phyloP scores from a whole-genome alignment of 257 asterid species.

The Solanum rostratum region DNA sequence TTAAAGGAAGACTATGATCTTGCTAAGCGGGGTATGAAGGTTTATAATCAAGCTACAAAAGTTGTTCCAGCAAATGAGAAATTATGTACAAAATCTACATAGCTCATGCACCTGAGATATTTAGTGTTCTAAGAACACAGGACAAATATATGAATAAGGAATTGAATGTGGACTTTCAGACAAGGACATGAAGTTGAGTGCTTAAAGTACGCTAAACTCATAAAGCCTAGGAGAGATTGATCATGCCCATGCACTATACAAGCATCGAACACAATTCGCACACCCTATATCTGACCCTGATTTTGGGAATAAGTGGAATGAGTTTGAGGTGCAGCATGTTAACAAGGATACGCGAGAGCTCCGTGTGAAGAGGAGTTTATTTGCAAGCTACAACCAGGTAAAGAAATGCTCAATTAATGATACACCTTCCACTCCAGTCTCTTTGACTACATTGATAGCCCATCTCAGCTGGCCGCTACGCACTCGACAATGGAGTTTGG shows the following conservation, averaged over 20 bases:
- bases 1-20: slow-evolving; percentile 88
- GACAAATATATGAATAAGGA: slow-evolving; percentile 92
- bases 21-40: slow-evolving; percentile 86
- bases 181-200: slow-evolving; percentile 74
- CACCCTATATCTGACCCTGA: slow-evolving; percentile 80
- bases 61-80: no score
- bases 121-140: slow-evolving; percentile 76
- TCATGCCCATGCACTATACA: slow-evolving; percentile 56
- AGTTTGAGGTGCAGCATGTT: slow-evolving; percentile 87
- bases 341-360: no score
- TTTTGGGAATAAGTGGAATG: slow-evolving; percentile 90
- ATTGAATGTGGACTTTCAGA: slow-evolving; percentile 92
- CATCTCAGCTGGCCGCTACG: no score
- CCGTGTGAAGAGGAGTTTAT: no score
- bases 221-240: slow-evolving; percentile 76
- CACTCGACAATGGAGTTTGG: no score
- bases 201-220: slow-evolving; percentile 76
- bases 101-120: slow-evolving; percentile 85
- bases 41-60: slow-evolving; percentile 77
- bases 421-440: no score
- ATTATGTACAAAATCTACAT: slow-evolving; percentile 88
- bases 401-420: no score
- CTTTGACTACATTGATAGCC: no score
- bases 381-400: no score
- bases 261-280: slow-evolving; percentile 75